These are phyloP conservation scores for Globisporangium recalcitrans DNA, from an alignment of 352 stramenopile genomes.

Conservation along the genomic window DNA sequence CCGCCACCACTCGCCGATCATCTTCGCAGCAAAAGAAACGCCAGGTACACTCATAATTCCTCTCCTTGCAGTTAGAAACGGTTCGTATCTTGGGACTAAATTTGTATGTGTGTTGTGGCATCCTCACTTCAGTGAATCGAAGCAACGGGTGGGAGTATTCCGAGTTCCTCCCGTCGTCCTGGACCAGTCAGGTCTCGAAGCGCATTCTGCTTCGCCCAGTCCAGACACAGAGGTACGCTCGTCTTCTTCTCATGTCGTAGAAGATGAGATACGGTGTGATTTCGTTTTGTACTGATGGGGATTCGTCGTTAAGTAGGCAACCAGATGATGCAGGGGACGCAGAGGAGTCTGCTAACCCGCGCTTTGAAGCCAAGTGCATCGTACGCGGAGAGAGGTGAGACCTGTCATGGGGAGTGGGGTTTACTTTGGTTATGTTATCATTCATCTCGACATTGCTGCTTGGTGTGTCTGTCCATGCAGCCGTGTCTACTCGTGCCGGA, in stretches of 20 bases:
- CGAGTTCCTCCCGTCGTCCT: conserved; percentile 60
- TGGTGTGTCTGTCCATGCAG: not conserved
- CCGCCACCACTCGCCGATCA: conserved; percentile 60
- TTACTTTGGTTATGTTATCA: too few relatives aligned
- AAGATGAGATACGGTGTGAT: too few relatives aligned
- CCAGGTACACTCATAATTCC: conserved; percentile 17
- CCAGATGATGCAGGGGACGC: conserved; percentile 3
- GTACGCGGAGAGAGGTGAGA: conserved; percentile 40
- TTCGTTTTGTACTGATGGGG: not conserved
- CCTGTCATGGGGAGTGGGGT: too few relatives aligned
- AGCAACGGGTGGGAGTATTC: conserved; percentile 36
- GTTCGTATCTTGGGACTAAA: not conserved
- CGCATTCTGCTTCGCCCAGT: conserved; percentile 42
- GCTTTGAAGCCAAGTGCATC: conserved; percentile 49
- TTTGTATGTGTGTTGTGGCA: not conserved
- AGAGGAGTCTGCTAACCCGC: not conserved
- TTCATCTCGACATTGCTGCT: too few relatives aligned
- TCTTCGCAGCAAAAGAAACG: conserved; percentile 48
- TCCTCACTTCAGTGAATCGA: conserved; percentile 6
- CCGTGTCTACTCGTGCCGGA: conserved; percentile 9
- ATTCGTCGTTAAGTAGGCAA: not conserved
- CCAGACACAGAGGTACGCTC: not conserved
- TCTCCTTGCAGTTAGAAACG: too few relatives aligned
- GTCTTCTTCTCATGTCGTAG: too few relatives aligned
- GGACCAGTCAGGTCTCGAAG: conserved; percentile 59